Conservation (phyloP, 1,284 basidiomycete genomes). For the Cryptococcus wingfieldii region DNA sequence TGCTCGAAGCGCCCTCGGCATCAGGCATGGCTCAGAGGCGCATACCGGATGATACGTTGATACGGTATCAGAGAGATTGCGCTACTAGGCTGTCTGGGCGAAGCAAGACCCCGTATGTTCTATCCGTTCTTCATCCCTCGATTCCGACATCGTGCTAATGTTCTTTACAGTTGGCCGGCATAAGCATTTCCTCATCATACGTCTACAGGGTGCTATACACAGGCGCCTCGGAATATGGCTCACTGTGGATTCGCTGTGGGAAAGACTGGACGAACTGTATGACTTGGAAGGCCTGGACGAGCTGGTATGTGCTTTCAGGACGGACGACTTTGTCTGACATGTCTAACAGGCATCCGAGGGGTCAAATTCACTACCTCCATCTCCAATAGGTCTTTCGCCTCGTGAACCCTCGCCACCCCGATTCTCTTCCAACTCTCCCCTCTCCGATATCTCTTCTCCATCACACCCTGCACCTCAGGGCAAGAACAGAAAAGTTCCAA, state of each 20-base stretch:
- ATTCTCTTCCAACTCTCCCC: background rate
- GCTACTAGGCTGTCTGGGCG: slow-evolving; percentile 27
- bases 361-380: background rate
- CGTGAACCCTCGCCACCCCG: background rate
- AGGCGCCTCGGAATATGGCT: slow-evolving; percentile 46
- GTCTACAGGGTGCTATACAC: slow-evolving; percentile 34
- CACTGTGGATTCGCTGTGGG: slow-evolving; percentile 64
- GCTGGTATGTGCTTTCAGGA: slow-evolving; percentile 55
- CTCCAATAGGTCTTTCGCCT: background rate
- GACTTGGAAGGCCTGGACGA: slow-evolving; percentile 71
- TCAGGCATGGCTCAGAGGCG: too few relatives aligned
- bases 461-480: background rate
- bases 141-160: background rate
- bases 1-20: too few relatives aligned
- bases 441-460: background rate
- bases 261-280: slow-evolving; percentile 65
- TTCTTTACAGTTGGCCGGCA: slow-evolving; percentile 29
- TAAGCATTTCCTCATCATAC: slow-evolving; percentile 38
- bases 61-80: slow-evolving; percentile 26
- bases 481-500: background rate
- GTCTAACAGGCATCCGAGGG: background rate
- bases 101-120: slow-evolving; percentile 26
- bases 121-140: background rate
- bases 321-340: background rate
- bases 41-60: too few relatives aligned